Conservation (phyloP, 495 filamentous ascomycete genomes). For the Staphylotrichum longicolle region DNA sequence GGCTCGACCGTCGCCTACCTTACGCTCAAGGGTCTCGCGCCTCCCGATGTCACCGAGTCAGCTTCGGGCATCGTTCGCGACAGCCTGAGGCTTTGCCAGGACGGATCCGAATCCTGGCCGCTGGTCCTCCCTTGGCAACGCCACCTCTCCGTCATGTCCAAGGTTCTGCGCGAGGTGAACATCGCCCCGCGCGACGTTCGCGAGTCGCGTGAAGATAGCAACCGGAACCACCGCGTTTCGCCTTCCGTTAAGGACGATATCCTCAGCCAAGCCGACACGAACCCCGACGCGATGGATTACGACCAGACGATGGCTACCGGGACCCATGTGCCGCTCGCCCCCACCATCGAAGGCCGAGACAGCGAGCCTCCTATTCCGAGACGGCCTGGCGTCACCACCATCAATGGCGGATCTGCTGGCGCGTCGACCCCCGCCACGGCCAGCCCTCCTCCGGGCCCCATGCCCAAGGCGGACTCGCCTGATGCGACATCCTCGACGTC, state of each 20-base stretch:
- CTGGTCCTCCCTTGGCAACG: conserved; percentile 52
- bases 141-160: conserved; percentile 51
- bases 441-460: conserved; percentile 37
- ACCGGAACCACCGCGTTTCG: conserved; percentile 26
- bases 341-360: conserved; percentile 34
- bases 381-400: conserved; percentile 48
- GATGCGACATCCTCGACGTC: conserved; percentile 35
- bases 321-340: conserved; percentile 25
- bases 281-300: conserved; percentile 48
- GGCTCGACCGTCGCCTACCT: conserved; percentile 52
- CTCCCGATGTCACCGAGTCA: conserved; percentile 45
- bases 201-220: conserved; percentile 32
- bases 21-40: conserved; percentile 48
- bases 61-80: conserved; percentile 48
- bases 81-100: conserved; percentile 48
- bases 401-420: conserved; percentile 49
- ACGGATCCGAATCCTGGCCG: conserved; percentile 49
- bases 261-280: conserved; percentile 44
- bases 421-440: conserved; percentile 42
- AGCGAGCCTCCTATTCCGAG: conserved; percentile 45
- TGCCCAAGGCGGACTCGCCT: conserved; percentile 42
- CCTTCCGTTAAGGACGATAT: conserved; percentile 48
- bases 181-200: conserved; percentile 25
- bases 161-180: conserved; percentile 46
- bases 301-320: conserved; percentile 35